A percentile compares a stretch with the other conserved stretches of the same genome.
Conservation (phyloP, 163 green algal species). For the Coccomyxa subellipsoidea region DNA sequence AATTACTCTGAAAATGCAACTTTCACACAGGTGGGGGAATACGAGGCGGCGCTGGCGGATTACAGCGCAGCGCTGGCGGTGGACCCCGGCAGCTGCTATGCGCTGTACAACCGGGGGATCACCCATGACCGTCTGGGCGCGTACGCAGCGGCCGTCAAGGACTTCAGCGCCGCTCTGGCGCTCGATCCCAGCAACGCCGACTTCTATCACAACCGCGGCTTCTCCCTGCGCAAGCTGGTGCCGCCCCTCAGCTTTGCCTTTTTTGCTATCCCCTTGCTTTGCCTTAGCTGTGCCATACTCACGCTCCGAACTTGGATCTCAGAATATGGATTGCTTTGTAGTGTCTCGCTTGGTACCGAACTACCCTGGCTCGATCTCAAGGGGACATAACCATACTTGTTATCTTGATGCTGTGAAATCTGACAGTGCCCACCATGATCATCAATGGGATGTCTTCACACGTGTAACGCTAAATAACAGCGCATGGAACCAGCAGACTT, state of each 20-base stretch:
- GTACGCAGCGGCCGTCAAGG: conserved; percentile 58
- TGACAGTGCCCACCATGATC: no score
- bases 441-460: no score
- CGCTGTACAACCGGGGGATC: conserved; percentile 84
- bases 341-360: no score
- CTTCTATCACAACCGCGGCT: conserved; percentile 86
- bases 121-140: conserved; percentile 61
- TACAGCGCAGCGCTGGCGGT: conserved; percentile 62
- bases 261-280: not conserved
- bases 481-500: no score
- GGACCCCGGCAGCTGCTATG: conserved; percentile 63
- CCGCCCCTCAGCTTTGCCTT: not conserved
- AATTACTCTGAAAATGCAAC: no score
- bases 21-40: conserved; percentile 50
- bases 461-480: no score
- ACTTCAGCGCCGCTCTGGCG: conserved; percentile 68
- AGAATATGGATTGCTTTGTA: no score
- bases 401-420: no score
- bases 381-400: no score
- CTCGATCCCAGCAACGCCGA: conserved; percentile 70
- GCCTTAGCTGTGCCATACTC: no score
- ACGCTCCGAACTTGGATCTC: no score
- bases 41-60: conserved; percentile 51
- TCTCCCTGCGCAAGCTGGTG: conserved; percentile 74
- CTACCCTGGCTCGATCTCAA: no score